These are phyloP conservation scores for Pseudocercospora crystallina DNA, from an alignment of 2,329 filamentous ascomycete species.

Conservation along the genomic window DNA sequence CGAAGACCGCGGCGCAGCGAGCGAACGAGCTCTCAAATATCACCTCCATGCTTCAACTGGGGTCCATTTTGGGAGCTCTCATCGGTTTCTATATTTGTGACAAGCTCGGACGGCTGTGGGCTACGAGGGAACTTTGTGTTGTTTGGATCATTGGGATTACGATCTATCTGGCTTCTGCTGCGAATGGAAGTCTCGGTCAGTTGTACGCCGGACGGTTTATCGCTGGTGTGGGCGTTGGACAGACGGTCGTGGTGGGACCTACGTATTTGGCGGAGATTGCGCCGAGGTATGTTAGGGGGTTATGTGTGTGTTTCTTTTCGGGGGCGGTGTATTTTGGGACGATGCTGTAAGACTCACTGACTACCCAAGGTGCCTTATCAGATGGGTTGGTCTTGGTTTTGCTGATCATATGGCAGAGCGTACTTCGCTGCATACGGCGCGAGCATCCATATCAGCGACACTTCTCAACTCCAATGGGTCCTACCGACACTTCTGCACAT, in stretches of 20 bases:
- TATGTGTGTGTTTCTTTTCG: constrained; percentile 69
- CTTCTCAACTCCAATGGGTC: constrained; percentile 54
- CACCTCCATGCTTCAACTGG: constrained; percentile 76
- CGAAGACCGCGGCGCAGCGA: constrained; percentile 50
- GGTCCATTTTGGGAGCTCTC: constrained; percentile 68
- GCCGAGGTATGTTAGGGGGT: constrained; percentile 60
- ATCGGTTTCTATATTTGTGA: constrained; percentile 55
- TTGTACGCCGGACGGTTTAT: constrained; percentile 65
- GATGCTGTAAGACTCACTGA: constrained; percentile 52
- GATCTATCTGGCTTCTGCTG: constrained; percentile 43
- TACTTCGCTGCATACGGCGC: constrained; percentile 66
- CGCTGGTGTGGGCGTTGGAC: constrained; percentile 53
- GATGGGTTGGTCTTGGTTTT: no score
- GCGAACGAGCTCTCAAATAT: constrained; percentile 74
- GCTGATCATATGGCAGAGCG: constrained; percentile 69
- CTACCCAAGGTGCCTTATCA: no score
- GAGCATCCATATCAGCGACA: constrained; percentile 34
- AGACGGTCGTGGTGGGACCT: constrained; percentile 47
- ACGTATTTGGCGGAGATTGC: constrained; percentile 62
- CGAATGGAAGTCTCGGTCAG: constrained; percentile 37
- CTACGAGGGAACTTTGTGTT: constrained; percentile 42
- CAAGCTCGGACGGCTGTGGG: constrained; percentile 42
- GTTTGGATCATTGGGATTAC: constrained; percentile 45
- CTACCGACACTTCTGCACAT: constrained; percentile 72
- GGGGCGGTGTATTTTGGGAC: constrained; percentile 71